Conservation (phyloP, 495 filamentous ascomycete species). For the Cetradonia linearis region DNA sequence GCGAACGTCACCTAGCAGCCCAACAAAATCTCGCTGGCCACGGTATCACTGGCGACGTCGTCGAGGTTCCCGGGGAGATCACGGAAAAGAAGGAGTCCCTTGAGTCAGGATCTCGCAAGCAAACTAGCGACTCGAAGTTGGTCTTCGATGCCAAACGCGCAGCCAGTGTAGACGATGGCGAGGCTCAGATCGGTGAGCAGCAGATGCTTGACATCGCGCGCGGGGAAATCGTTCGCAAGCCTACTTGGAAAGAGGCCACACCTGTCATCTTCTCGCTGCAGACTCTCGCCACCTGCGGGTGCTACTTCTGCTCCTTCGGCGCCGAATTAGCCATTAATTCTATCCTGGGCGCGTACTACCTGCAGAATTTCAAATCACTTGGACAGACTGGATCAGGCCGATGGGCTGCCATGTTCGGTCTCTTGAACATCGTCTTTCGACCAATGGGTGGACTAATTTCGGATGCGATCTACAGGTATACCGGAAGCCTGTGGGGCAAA, state of each 20-base stretch:
- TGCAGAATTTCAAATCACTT: constrained; percentile 62
- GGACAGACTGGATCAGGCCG: constrained; percentile 61
- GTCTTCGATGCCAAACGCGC: constrained; percentile 32
- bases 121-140: constrained; percentile 33
- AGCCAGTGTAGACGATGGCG: constrained; percentile 34
- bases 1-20: constrained; percentile 50
- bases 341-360: constrained; percentile 70
- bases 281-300: constrained; percentile 52
- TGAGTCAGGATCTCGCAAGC: constrained; percentile 26
- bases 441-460: constrained; percentile 64
- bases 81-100: constrained; percentile 38
- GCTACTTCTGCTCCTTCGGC: constrained; percentile 83
- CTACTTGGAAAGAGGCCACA: constrained; percentile 50
- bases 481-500: constrained; percentile 58
- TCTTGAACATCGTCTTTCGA: constrained; percentile 68
- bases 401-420: constrained; percentile 87
- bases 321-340: constrained; percentile 79
- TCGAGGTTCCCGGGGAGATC: constrained; percentile 45
- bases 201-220: constrained; percentile 48
- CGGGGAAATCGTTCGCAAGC: constrained; percentile 56
- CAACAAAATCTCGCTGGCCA: constrained; percentile 37
- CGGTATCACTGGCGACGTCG: constrained; percentile 35
- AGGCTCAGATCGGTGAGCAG: constrained; percentile 44
- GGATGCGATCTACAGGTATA: constrained; percentile 59
- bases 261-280: constrained; percentile 53